Base-by-base conservation (phyloP, 2,329 filamentous ascomycete species). In the Penicillium sp. region DNA sequence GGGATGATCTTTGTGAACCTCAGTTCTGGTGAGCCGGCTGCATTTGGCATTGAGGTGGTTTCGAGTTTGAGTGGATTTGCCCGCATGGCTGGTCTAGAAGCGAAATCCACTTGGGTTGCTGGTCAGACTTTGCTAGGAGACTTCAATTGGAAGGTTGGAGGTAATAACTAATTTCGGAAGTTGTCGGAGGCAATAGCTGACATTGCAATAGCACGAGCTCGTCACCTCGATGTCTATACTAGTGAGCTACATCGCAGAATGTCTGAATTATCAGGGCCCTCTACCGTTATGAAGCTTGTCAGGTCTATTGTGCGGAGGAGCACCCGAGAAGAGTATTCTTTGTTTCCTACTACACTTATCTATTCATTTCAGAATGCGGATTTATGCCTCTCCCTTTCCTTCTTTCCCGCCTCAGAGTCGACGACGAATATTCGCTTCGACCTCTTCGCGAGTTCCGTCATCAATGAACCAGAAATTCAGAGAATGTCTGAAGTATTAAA, bases 131-230 rank as follows among this genome's bases (percentile, higher is more conserved):
- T 68, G 19, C 54, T 61, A 13, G 63, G 62, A 0, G 29, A 35
- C 0, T 68, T 69, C 13, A 68, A 69, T 44, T 69, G 67, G 67
- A 69, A 69, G 52, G 26, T 59, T 22, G 57, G 53, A 10, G 37
- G 67, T 69, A 26, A 59, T 55, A 29, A 43, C 9, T 19, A 8
- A 19, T 17, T 13, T 12, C 13, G 15, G 19, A 8, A 1, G 26
- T 8, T 3, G 22, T 15, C 6, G 9, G 8, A 17, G 9, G 32
- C 19, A 8, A 37, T 21, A 19, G 15, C 37, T 51, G 2, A 53
- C 15, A 12, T 1, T 9, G 5, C 1, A 4, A 8, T 22, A 51
- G 53, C n/a, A 22, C 60, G 22, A 42, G 17, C 17, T 26, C 26
- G n/a, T 42, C 35, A 52, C 13, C 50, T 39, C 15, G 26, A 38